These are phyloP conservation scores for Arabis hirsuta DNA, from an alignment of 345 rosid species.

Conservation along the genomic window DNA sequence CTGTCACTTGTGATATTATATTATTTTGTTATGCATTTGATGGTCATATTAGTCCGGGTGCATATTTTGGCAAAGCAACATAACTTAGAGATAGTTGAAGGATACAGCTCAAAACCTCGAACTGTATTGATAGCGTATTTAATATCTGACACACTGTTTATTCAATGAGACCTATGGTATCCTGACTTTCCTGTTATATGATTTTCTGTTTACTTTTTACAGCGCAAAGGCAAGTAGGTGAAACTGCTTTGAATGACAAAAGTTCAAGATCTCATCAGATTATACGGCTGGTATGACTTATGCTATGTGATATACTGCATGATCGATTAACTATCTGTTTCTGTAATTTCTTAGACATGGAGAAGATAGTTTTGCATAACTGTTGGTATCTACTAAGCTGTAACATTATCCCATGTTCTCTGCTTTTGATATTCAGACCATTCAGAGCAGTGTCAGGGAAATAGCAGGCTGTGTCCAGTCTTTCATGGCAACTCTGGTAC, in stretches of 20 bases:
- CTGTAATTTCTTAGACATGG: background rate
- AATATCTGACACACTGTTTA: constrained; percentile 10
- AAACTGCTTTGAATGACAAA: constrained; percentile 87
- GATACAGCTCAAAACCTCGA: background rate
- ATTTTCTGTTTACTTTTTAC: constrained; percentile 42
- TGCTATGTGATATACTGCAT: constrained; percentile 22
- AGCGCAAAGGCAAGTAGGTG: constrained; percentile 98
- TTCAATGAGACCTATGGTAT: constrained; percentile 23
- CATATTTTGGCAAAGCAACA: constrained; percentile 14
- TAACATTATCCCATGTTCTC: constrained; percentile 35
- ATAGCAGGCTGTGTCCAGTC: constrained; percentile 77
- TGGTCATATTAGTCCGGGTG: constrained; percentile 3
- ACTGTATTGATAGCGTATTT: constrained; percentile 7
- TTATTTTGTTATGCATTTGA: constrained; percentile 7
- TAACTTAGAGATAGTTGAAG: constrained; percentile 13
- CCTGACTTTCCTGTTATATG: constrained; percentile 17
- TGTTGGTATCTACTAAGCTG: constrained; percentile 1
- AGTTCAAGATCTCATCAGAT: constrained; percentile 99
- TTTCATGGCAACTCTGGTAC: constrained; percentile 88
- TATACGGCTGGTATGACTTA: constrained; percentile 74
- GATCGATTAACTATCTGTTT: background rate
- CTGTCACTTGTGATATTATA: constrained; percentile 3
- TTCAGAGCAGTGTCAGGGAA: constrained; percentile 82
- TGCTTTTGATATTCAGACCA: constrained; percentile 57
- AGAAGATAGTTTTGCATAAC: constrained; percentile 1